A percentile compares a stretch with the other conserved stretches of the same genome.
Evolutionary conservation across 495 filamentous ascomycete genomes (phyloP).

Genomic region (Paragyromitra xinjiangensis): DNA sequence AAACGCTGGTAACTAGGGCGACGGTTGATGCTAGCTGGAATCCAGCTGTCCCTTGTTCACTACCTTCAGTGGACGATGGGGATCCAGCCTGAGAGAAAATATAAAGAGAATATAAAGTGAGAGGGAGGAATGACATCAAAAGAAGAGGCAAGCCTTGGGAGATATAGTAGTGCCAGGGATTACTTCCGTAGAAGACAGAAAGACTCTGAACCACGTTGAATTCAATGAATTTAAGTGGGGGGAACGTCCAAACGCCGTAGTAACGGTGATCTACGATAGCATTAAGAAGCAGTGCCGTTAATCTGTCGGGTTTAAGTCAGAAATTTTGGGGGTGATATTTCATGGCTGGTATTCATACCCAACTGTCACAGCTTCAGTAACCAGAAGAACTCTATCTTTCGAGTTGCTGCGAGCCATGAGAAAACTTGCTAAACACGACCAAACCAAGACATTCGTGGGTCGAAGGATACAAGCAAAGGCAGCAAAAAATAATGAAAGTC

Average conservation of each 20-base stretch:
- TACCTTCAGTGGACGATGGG: conserved; percentile 38
- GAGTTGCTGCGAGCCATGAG: conserved; percentile 60
- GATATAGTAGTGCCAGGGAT: conserved; percentile 91
- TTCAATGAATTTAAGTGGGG: conserved; percentile 85
- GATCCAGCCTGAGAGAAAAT: conserved; percentile 54
- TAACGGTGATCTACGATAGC: conserved; percentile 78
- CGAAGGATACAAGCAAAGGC: conserved; percentile 86
- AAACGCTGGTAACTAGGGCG: conserved; percentile 67
- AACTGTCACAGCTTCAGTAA: conserved; percentile 47
- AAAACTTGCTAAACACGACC: conserved; percentile 68
- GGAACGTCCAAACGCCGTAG: conserved; percentile 89
- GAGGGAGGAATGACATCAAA: conserved; percentile 83
- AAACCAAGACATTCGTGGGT: conserved; percentile 89
- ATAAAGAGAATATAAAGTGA: conserved; percentile 73
- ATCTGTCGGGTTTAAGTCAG: conserved; percentile 31
- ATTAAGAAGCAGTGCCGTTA: conserved; percentile 51
- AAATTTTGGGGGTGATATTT: neutral
- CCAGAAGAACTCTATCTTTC: conserved; percentile 43
- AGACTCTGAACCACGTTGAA: conserved; percentile 90
- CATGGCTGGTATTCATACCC: conserved; percentile 53
- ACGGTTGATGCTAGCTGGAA: conserved; percentile 70
- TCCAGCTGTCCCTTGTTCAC: conserved; percentile 35
- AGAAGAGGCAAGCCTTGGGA: conserved; percentile 89
- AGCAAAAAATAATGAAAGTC: conserved; percentile 75
- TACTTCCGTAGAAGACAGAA: conserved; percentile 90